phyloP scores from a whole-genome alignment of 1,284 basidiomycete species.

The Stereum hirsutum region DNA sequence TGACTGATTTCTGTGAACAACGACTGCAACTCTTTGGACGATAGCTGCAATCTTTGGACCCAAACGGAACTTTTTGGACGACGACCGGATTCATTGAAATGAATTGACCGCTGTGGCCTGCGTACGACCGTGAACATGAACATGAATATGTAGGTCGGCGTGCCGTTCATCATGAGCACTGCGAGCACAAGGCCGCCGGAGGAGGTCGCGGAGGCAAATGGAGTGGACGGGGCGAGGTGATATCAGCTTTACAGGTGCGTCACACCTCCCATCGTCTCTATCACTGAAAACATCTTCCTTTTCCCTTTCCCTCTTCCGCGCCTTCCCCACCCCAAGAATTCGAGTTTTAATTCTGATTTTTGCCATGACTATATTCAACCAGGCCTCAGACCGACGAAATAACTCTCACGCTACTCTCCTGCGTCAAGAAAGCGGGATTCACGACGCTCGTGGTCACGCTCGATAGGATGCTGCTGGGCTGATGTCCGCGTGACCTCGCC shows the following conservation, averaged over 20 bases:
- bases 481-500: constrained; percentile 61
- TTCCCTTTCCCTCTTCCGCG: no score
- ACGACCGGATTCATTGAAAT: no score
- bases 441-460: constrained; percentile 61
- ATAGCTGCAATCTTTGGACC: no score
- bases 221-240: constrained; percentile 54
- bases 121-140: no score
- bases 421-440: constrained; percentile 59
- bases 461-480: constrained; percentile 58
- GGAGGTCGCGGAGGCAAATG: constrained; percentile 59
- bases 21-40: no score
- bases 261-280: background rate
- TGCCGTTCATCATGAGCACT: constrained; percentile 69
- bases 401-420: constrained; percentile 51
- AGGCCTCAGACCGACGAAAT: constrained; percentile 22
- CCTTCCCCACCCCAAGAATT: background rate
- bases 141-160: no score
- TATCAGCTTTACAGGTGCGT: constrained; percentile 61
- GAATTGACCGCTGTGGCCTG: no score
- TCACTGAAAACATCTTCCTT: background rate
- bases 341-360: no score
- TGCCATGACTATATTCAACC: background rate
- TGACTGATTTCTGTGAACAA: no score
- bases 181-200: constrained; percentile 66
- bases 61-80: no score